phyloP scores from a whole-genome alignment of 2,329 filamentous ascomycete genomes.

The Aspergillus udagawae region DNA sequence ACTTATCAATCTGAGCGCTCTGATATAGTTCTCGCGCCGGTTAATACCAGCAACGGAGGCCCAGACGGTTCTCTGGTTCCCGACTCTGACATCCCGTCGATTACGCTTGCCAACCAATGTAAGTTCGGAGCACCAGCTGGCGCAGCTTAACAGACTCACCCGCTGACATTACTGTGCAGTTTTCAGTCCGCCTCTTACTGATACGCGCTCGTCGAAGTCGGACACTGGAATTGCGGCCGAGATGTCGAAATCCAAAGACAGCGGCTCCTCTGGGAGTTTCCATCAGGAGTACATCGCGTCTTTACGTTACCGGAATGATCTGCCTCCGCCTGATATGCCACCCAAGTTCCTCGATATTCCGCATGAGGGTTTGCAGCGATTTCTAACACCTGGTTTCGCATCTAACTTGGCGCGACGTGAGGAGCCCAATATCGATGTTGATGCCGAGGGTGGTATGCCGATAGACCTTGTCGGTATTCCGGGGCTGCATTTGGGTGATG shows the following conservation, averaged over 20 bases:
- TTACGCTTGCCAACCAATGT: conserved; percentile 11
- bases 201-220: neutral
- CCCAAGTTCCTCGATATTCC: conserved; percentile 97
- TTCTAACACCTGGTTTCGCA: conserved; percentile 85
- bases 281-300: conserved; percentile 98
- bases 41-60: conserved; percentile 4
- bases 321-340: conserved; percentile 88
- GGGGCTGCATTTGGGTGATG: conserved; percentile 90
- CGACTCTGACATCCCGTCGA: conserved; percentile 9
- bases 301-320: conserved; percentile 90
- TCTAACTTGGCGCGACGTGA: conserved; percentile 86
- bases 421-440: conserved; percentile 91
- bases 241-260: conserved; percentile 41
- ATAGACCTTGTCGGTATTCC: conserved; percentile 93
- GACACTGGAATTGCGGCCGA: neutral
- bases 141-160: neutral
- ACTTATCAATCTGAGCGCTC: neutral
- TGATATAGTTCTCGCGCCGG: conserved; percentile 6
- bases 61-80: conserved; percentile 2
- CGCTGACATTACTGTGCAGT: conserved; percentile 9
- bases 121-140: conserved; percentile 1
- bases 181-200: conserved; percentile 5
- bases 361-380: conserved; percentile 85
- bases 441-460: conserved; percentile 97
- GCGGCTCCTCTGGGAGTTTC: conserved; percentile 44